Evolutionary conservation across 495 filamentous ascomycete species (phyloP), one percentile per base, ranked within the genome.

Genomic region (Penicillium canariense): DNA sequence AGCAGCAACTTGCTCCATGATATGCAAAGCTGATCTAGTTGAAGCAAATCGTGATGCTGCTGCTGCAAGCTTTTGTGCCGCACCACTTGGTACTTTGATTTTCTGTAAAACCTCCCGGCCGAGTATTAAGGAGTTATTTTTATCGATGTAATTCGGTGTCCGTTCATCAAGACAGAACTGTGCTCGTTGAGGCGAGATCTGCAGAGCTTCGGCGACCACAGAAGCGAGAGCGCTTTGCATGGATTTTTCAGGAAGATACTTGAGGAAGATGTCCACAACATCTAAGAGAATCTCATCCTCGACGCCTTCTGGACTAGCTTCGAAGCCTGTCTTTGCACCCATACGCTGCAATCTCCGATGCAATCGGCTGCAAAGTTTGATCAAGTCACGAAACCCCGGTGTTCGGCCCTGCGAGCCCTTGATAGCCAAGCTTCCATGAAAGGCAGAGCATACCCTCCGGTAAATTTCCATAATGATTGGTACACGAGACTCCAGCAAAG

Each of bases 281-380:
- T 97, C 95, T 63, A 95, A 76, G 63, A 97, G 96, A 61, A 97
- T 95, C 36, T 86, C 82, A 59, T 96, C 90, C 62, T 85, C 83
- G 7, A 84, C 78, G 3, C 79, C 78, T 52, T 93, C 88, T 3
- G 79, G 80, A 18, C 90, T 83, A n/a, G 84, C 72, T 68, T 96
- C 88, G 17, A 80, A 78, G n/a, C 86, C 86, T 36, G 82, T 88
- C 63, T 79, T 84, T 56, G 87, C 78, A 36, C 85, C 81, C 6
- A 82, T 75, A 15, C 77, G 70, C 58, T 76, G 54, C 26, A 89
- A 68, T 51, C 85, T 73, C 59, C 73, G 69, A 50, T 89, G 75
- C 27, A 96, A 73, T 42, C 95, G 83, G 28, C 79, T 79, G 67
- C 90, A 96, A 82, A 95, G 92, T 66, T 96, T 96, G 58, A 97